Base-by-base conservation (phyloP, 495 filamentous ascomycete genomes). In the Acidomyces sp. region DNA sequence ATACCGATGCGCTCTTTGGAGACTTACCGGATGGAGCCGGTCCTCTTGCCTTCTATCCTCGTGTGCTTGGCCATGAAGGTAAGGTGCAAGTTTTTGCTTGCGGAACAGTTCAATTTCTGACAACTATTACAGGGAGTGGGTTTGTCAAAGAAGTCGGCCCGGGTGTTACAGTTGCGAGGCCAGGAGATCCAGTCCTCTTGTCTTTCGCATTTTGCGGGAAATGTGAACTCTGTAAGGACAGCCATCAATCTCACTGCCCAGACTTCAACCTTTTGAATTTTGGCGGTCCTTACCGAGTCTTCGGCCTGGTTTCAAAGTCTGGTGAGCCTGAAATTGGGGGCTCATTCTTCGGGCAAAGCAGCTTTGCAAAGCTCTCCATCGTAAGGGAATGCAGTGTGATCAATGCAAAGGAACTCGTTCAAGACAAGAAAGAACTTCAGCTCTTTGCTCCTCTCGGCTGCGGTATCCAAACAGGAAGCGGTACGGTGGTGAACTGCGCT, bases 401-500 rank as follows among this genome's bases (percentile, higher is more conserved):
- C 32, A 59, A 60, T 23, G 55, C 39, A 16, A 53, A 45, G 41
- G 49, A 37, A 34, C 42, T 34, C 38, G 52, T 45, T 34, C 23
- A 35, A 12, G 21, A 39, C 36, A 46, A 53, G 2, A 28, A 57
- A 7, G 44, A 55, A 15, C 29, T 63, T 34, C 44, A 47, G 7
- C 32, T 62, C 1, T 56, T 61, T 18, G 54, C 64, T 6, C 62
- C 64, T 2, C 54, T 67, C 26, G 64, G 63, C 5, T 66, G 64
- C 33, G 64, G 60, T 3, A 52, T 64, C 22, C 58, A 61, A 47
- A 67, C 64, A 6, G 64, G 64, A 6, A 53, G 50, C 15, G 62
- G 62, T 15, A 46, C 49, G 10, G 44, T 58, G 13, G 20, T 51
- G 36, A 58, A 54, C 34, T 35, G 30, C 10, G 45, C 52, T 16